Conservation (phyloP, 139 green algal species). For the Ettlia oleoabundans region DNA sequence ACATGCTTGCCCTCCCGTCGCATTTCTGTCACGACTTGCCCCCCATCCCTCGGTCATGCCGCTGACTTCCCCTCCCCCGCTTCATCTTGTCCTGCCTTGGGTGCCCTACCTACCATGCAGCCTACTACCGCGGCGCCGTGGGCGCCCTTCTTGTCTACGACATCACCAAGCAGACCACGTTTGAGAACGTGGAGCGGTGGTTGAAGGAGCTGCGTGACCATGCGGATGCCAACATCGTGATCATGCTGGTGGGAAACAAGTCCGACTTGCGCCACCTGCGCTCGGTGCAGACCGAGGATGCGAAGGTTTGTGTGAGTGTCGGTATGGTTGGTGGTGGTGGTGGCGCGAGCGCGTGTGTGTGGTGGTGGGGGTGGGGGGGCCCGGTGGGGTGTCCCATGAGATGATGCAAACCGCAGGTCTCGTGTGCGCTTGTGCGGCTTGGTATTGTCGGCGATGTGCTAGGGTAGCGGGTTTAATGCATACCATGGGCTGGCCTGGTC, state of each 20-base stretch:
- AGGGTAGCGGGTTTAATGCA: too few relatives aligned
- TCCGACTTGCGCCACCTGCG: constrained; percentile 95
- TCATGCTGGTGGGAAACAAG: constrained; percentile 99
- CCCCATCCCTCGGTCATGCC: background rate
- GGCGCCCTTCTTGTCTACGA: constrained; percentile 99
- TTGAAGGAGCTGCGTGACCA: constrained; percentile 98
- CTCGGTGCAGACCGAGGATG: constrained; percentile 92
- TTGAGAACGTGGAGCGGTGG: constrained; percentile 99
- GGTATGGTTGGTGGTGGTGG: background rate
- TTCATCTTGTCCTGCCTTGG: background rate
- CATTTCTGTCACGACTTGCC: too few relatives aligned
- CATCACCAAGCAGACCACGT: constrained; percentile 98
- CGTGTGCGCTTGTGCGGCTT: too few relatives aligned
- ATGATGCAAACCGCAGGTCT: too few relatives aligned
- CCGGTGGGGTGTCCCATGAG: too few relatives aligned
- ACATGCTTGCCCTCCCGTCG: too few relatives aligned
- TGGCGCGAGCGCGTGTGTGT: too few relatives aligned
- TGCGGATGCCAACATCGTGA: constrained; percentile 98
- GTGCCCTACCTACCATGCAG: background rate
- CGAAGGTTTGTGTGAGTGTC: constrained; percentile 55
- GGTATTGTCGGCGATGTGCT: too few relatives aligned
- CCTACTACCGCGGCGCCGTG: constrained; percentile 98
- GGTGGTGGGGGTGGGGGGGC: too few relatives aligned
- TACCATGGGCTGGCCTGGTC: too few relatives aligned
- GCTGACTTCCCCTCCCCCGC: background rate